These are phyloP conservation scores for Leptographium lundbergii DNA, from an alignment of 2,329 filamentous ascomycete species.

Conservation along the genomic window DNA sequence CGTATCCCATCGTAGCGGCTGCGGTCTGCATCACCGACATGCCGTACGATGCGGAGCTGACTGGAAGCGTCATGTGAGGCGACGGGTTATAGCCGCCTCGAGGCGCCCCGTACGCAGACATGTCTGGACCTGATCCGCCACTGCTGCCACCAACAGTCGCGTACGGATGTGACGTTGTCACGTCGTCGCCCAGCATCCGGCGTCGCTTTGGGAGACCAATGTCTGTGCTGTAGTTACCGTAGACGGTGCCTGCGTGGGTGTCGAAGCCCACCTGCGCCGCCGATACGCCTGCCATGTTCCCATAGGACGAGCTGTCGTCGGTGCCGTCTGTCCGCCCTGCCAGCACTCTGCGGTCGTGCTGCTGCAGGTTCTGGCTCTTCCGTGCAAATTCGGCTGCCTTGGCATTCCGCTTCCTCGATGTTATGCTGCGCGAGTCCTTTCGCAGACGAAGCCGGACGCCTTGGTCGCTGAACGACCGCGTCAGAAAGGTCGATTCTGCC, in stretches of 20 bases:
- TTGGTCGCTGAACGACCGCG: slow-evolving; percentile 77
- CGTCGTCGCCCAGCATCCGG: slow-evolving; percentile 5
- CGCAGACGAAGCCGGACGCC: slow-evolving; percentile 71
- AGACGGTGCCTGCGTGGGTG: background rate
- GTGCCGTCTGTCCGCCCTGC: background rate
- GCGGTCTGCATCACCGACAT: background rate
- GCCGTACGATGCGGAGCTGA: slow-evolving; percentile 8
- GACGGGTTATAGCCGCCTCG: slow-evolving; percentile 2
- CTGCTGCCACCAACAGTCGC: background rate
- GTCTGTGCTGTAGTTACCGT: slow-evolving; percentile 6
- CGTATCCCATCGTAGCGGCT: background rate
- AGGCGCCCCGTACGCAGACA: slow-evolving; percentile 3
- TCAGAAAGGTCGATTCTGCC: slow-evolving; percentile 57
- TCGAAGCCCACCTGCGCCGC: background rate
- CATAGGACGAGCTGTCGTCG: background rate
- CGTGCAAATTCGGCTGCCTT: slow-evolving; percentile 15
- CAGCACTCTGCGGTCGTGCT: background rate
- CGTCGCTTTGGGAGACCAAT: slow-evolving; percentile 5
- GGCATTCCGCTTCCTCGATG: slow-evolving; percentile 32
- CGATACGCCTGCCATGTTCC: slow-evolving; percentile 1
- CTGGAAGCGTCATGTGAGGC: slow-evolving; percentile 3
- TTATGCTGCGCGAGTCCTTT: slow-evolving; percentile 60
- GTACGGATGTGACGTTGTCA: background rate
- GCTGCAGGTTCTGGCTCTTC: slow-evolving; percentile 8
- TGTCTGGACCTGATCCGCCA: background rate